Conservation (phyloP, 1,284 basidiomycete species). For the Cryptococcus floricola region DNA sequence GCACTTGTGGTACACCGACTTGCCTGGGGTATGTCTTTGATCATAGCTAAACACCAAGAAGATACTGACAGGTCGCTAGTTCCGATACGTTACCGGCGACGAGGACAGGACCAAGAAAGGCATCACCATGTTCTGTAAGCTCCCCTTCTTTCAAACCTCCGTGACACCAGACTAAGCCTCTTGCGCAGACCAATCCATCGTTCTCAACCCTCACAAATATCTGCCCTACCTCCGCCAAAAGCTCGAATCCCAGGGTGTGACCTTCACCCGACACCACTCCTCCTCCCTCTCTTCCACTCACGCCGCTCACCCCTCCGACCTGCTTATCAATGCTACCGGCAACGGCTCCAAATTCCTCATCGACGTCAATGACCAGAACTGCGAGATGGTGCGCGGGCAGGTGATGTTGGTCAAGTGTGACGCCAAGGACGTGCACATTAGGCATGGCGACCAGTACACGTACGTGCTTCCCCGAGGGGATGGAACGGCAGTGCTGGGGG, state of each 20-base stretch:
- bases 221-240: conserved; percentile 7
- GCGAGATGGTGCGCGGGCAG: conserved; percentile 4
- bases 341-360: conserved; percentile 4
- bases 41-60: neutral
- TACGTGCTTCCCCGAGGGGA: conserved; percentile 13
- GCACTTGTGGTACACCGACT: conserved; percentile 1
- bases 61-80: neutral
- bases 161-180: neutral
- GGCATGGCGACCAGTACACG: conserved; percentile 10
- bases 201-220: conserved; percentile 5
- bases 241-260: conserved; percentile 1
- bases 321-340: conserved; percentile 9
- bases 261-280: conserved; percentile 7
- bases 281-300: conserved; percentile 3
- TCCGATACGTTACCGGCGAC: neutral
- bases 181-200: neutral
- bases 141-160: neutral
- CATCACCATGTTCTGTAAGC: neutral
- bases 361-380: conserved; percentile 5
- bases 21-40: neutral
- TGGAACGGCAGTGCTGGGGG: conserved; percentile 12
- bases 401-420: conserved; percentile 8
- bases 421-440: conserved; percentile 7
- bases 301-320: conserved; percentile 3
- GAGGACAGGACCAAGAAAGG: neutral